phyloP scores from a whole-genome alignment of 768 basidiomycete species.

The Trametes cinnabarina region DNA sequence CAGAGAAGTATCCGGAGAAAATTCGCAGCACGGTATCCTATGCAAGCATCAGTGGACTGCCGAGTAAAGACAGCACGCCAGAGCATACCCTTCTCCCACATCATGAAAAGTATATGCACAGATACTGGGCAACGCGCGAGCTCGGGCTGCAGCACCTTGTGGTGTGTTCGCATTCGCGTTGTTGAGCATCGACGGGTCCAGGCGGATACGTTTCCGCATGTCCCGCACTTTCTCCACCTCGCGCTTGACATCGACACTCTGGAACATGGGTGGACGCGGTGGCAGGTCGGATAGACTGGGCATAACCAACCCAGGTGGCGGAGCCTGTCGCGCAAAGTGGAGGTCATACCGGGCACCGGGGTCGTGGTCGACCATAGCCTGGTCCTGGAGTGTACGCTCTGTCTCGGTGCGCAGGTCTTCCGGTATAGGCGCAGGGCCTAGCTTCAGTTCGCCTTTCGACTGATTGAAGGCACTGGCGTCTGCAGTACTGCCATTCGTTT shows the following conservation, averaged over 20 bases:
- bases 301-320: constrained; percentile 53
- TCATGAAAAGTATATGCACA: constrained; percentile 96
- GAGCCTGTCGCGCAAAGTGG: constrained; percentile 48
- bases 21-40: constrained; percentile 82
- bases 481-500: constrained; percentile 50
- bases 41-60: not conserved
- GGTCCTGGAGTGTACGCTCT: constrained; percentile 75
- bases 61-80: not conserved
- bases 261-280: constrained; percentile 81
- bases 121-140: constrained; percentile 82
- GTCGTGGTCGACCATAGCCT: constrained; percentile 73
- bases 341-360: constrained; percentile 65
- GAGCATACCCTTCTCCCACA: constrained; percentile 84
- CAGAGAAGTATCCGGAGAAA: constrained; percentile 87
- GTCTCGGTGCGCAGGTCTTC: constrained; percentile 83
- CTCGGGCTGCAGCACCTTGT: constrained; percentile 55
- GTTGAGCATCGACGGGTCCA: constrained; percentile 70
- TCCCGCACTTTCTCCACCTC: constrained; percentile 90
- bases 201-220: constrained; percentile 84
- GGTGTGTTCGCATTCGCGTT: constrained; percentile 57
- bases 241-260: constrained; percentile 81
- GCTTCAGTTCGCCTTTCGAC: constrained; percentile 74
- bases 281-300: constrained; percentile 72
- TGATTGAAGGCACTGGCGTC: constrained; percentile 75
- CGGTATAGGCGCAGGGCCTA: constrained; percentile 76